Conservation (phyloP, 1,284 basidiomycete species). For the Cryptococcus hybrid region DNA sequence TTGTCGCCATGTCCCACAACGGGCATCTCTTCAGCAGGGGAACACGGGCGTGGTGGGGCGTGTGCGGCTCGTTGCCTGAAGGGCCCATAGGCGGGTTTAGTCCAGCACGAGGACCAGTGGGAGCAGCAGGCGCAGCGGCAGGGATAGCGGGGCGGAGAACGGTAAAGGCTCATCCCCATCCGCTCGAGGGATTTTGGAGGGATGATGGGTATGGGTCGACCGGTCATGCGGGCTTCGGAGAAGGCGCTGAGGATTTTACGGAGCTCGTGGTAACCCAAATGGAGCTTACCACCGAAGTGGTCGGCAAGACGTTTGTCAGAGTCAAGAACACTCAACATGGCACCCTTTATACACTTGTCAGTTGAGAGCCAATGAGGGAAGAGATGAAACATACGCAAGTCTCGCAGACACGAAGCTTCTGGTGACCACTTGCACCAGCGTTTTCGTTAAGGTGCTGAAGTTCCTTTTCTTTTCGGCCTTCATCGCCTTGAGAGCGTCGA, state of each 20-base stretch:
- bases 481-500: constrained; percentile 95
- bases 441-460: constrained; percentile 96
- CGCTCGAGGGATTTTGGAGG: constrained; percentile 52
- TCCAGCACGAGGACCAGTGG: constrained; percentile 6
- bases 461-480: constrained; percentile 95
- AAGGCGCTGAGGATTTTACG: constrained; percentile 89
- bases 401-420: constrained; percentile 98
- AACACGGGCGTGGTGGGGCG: constrained; percentile 22
- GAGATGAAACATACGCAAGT: constrained; percentile 65
- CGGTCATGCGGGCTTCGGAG: constrained; percentile 80
- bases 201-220: constrained; percentile 52
- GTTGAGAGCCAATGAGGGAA: background rate
- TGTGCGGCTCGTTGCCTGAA: constrained; percentile 15
- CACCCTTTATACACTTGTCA: constrained; percentile 53
- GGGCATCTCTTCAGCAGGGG: constrained; percentile 38
- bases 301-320: constrained; percentile 98
- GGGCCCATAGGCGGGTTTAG: constrained; percentile 3
- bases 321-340: constrained; percentile 95
- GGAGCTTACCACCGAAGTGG: constrained; percentile 99
- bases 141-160: constrained; percentile 13
- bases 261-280: constrained; percentile 96
- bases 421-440: constrained; percentile 96
- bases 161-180: background rate
- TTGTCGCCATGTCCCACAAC: constrained; percentile 43
- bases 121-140: constrained; percentile 24